Evolutionary conservation across 768 basidiomycete species (phyloP).

Genomic region (Rhizopogon rudus): DNA sequence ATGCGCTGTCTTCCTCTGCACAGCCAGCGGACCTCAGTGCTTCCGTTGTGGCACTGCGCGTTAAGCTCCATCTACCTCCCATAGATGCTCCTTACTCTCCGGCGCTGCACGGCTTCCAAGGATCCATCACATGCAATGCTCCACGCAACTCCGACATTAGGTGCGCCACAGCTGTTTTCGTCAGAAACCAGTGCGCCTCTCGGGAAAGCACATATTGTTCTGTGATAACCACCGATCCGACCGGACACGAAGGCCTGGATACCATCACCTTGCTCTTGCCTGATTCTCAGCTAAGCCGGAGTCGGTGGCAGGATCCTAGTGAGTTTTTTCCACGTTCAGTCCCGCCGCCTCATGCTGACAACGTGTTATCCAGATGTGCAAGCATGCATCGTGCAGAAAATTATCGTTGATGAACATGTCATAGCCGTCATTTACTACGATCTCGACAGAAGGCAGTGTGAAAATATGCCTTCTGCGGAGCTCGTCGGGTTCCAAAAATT

Average conservation of each 20-base stretch:
- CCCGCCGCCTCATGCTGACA: conserved; percentile 21
- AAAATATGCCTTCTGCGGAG: conserved; percentile 53
- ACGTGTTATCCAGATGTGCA: conserved; percentile 15
- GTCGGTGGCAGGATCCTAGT: conserved; percentile 70
- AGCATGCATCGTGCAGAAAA: conserved; percentile 57
- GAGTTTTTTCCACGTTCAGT: conserved; percentile 26
- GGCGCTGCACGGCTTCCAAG: conserved; percentile 61
- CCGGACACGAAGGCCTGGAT: conserved; percentile 40
- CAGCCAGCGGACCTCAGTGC: conserved; percentile 30
- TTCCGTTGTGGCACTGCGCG: conserved; percentile 44
- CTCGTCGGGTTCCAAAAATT: conserved; percentile 49
- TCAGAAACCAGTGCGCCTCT: conserved; percentile 44
- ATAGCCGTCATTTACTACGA: conserved; percentile 65
- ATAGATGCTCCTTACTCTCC: conserved; percentile 48
- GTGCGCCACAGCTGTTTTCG: conserved; percentile 59
- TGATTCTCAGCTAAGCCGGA: conserved; percentile 59
- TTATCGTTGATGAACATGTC: conserved; percentile 59
- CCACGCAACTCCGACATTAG: conserved; percentile 52
- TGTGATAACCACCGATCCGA: conserved; percentile 38
- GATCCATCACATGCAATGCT: conserved; percentile 47
- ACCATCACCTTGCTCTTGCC: conserved; percentile 55
- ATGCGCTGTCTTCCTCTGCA: conserved; percentile 40
- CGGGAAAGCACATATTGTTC: conserved; percentile 44
- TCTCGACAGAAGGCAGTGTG: conserved; percentile 51
- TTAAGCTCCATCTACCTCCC: conserved; percentile 54